Evolutionary conservation across 768 basidiomycete species (phyloP).

Genomic region (Hygrophorus pudorinus): DNA sequence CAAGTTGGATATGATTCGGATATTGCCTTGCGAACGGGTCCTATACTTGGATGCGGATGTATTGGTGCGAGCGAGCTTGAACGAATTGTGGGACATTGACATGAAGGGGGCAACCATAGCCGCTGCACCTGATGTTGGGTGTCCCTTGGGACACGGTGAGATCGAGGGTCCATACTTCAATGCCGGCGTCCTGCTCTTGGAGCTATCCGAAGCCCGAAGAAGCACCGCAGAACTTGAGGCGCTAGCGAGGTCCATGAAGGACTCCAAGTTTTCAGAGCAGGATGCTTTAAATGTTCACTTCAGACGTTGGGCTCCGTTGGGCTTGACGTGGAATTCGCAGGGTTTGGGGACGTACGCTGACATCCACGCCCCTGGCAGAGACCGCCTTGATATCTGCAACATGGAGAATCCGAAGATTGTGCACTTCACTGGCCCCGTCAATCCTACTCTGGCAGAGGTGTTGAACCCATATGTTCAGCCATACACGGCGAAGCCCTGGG

Average conservation of each 20-base stretch:
- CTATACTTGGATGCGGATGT: conserved; percentile 47
- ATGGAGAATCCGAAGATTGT: conserved; percentile 37
- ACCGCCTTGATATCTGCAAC: conserved; percentile 19
- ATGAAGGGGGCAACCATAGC: conserved; percentile 31
- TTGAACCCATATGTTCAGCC: conserved; percentile 45
- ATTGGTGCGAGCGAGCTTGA: conserved; percentile 31
- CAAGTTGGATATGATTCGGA: conserved; percentile 36
- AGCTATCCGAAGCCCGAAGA: conserved; percentile 30
- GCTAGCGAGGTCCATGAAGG: conserved; percentile 16
- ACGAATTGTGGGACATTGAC: conserved; percentile 35
- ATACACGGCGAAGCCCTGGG: conserved; percentile 48
- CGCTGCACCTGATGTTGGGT: conserved; percentile 39
- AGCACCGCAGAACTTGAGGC: conserved; percentile 17
- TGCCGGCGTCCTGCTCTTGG: conserved; percentile 42
- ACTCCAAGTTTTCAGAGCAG: conserved; percentile 33
- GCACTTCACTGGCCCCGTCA: conserved; percentile 49
- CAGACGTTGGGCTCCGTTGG: conserved; percentile 29
- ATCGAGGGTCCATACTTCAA: conserved; percentile 39
- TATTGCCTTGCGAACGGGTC: conserved; percentile 39
- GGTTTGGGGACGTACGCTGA: conserved; percentile 45
- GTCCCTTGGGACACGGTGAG: conserved; percentile 34
- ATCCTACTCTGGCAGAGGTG: conserved; percentile 33
- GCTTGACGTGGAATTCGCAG: conserved; percentile 44
- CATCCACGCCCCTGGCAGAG: conserved; percentile 23
- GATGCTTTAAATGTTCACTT: conserved; percentile 43